phyloP scores from a whole-genome alignment of 2,329 filamentous ascomycete species.

The Eutypella sp. region DNA sequence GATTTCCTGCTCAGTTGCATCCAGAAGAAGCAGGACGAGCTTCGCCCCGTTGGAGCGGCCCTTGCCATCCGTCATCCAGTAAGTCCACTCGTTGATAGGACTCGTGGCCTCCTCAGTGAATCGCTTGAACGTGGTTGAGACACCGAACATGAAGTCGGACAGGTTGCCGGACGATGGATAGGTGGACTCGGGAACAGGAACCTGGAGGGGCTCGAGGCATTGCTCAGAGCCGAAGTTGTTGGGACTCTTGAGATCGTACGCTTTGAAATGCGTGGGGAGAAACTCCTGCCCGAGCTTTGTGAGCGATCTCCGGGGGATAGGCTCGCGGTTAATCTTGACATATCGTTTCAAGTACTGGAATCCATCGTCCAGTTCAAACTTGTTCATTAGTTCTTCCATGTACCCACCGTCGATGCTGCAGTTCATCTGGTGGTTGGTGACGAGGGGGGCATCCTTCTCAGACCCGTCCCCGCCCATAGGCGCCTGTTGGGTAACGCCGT shows the following conservation, averaged over 20 bases:
- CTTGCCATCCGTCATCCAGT: conserved; percentile 53
- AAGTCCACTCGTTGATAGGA: conserved; percentile 54
- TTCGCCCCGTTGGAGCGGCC: conserved; percentile 54
- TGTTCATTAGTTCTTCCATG: conserved; percentile 40
- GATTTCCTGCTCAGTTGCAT: conserved; percentile 47
- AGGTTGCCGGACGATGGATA: conserved; percentile 47
- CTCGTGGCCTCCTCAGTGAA: conserved; percentile 47
- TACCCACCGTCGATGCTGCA: conserved; percentile 45
- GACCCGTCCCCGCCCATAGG: conserved; percentile 22
- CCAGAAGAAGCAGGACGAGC: conserved; percentile 48
- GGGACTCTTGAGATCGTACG: conserved; percentile 42
- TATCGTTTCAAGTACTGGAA: conserved; percentile 55
- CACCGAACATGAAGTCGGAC: conserved; percentile 54
- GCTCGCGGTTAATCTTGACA: conserved; percentile 45
- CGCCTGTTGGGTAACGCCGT: conserved; percentile 26
- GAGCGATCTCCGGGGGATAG: conserved; percentile 45
- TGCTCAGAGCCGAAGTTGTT: conserved; percentile 33
- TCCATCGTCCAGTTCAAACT: conserved; percentile 42
- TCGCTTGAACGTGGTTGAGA: conserved; percentile 53
- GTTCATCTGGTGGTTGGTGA: conserved; percentile 36
- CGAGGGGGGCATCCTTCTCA: conserved; percentile 26
- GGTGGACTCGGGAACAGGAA: conserved; percentile 46
- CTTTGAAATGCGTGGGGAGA: conserved; percentile 41
- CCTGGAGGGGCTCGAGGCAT: conserved; percentile 45
- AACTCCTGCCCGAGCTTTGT: conserved; percentile 46